phyloP scores from a whole-genome alignment of 805 yeast genomes.

The Wickerhamomyces subpelliculosus region DNA sequence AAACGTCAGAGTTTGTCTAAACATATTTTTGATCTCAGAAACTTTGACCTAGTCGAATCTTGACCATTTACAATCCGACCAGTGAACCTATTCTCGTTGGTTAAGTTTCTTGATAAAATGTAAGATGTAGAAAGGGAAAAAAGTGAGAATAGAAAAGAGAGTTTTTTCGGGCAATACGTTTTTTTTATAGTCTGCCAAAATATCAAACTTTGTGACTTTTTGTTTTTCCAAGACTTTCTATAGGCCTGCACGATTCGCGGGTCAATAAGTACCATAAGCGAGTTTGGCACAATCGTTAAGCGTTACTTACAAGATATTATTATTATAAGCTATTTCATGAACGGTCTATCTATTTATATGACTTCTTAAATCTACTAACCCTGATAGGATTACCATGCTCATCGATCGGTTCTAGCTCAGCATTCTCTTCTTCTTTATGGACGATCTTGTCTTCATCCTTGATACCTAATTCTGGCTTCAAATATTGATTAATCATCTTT shows the following conservation, averaged over 20 bases:
- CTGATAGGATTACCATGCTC: conserved; percentile 52
- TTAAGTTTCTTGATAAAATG: background rate
- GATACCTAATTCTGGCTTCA: conserved; percentile 5
- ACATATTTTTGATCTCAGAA: background rate
- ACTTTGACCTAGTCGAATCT: background rate
- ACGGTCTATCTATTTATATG: conserved; percentile 24
- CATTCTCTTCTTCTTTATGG: conserved; percentile 36
- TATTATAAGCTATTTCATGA: too few species aligned
- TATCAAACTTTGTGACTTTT: too few species aligned
- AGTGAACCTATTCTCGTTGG: conserved; percentile 1
- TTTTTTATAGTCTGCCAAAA: too few species aligned
- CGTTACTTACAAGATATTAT: too few species aligned
- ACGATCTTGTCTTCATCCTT: background rate
- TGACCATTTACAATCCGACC: background rate
- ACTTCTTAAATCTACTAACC: conserved; percentile 64
- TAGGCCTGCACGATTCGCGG: too few species aligned
- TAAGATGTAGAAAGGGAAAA: background rate
- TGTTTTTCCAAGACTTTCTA: too few species aligned
- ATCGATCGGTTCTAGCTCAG: conserved; percentile 64
- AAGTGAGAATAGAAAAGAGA: background rate
- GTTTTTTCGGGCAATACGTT: too few species aligned
- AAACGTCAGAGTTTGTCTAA: background rate
- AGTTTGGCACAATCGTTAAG: too few species aligned
- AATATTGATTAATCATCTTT: conserved; percentile 22
- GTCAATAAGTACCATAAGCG: too few species aligned